Percentiles rank a stretch among this genome's conserved stretches.
Evolutionary conservation across 257 asterid species (phyloP).

Genomic region (Eustoma russellianum): DNA sequence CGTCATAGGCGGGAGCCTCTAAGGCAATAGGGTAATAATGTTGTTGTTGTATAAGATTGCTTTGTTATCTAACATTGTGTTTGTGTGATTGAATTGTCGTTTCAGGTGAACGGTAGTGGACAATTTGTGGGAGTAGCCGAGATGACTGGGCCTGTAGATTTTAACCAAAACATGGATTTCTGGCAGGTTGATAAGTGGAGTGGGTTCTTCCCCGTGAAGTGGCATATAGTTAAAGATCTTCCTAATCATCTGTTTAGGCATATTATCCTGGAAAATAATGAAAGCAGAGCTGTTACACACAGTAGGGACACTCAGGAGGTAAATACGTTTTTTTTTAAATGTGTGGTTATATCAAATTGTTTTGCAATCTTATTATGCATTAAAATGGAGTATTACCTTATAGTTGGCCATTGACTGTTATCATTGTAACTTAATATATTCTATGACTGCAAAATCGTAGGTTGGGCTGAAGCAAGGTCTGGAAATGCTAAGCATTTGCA

Average conservation of each 20-base stretch:
- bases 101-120: conserved; percentile 77
- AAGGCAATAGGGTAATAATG: too few relatives aligned
- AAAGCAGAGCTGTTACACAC: conserved; percentile 51
- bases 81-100: background rate
- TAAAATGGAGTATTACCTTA: background rate
- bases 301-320: conserved; percentile 95
- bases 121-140: conserved; percentile 89
- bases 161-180: conserved; percentile 65
- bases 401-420: background rate
- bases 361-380: background rate
- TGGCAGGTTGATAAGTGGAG: conserved; percentile 93
- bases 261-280: conserved; percentile 70
- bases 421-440: too few relatives aligned
- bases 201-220: conserved; percentile 75
- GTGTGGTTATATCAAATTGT: background rate
- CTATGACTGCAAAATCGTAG: conserved; percentile 19
- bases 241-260: conserved; percentile 51
- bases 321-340: background rate
- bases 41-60: too few relatives aligned
- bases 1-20: too few relatives aligned
- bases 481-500: conserved; percentile 72
- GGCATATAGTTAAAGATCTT: conserved; percentile 83
- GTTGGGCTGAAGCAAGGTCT: conserved; percentile 59
- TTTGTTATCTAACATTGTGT: background rate
- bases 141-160: conserved; percentile 77